Evolutionary conservation across 1,139 yeast genomes (phyloP).

Genomic region (Sugiyamaella xylanicola): DNA sequence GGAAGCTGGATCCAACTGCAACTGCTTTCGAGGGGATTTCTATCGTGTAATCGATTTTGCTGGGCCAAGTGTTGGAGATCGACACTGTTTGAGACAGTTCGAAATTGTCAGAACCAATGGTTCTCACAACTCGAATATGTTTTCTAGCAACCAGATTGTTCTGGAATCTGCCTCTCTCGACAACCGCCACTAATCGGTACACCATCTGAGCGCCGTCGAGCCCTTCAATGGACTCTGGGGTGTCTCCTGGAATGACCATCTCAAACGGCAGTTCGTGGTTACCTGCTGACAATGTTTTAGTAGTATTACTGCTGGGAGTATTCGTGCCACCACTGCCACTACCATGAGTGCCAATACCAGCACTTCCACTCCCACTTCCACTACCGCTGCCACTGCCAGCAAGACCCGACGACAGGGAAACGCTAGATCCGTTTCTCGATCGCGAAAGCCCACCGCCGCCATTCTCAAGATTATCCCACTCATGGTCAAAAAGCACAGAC

Average conservation of each 20-base stretch:
- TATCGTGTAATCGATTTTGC: constrained; percentile 85
- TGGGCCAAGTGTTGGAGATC: constrained; percentile 96
- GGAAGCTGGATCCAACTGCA: constrained; percentile 81
- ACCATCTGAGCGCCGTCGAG: constrained; percentile 80
- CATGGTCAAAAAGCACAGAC: constrained; percentile 68
- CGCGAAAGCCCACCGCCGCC: constrained; percentile 24
- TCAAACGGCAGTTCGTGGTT: constrained; percentile 91
- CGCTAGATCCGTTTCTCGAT: constrained; percentile 31
- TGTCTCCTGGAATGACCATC: constrained; percentile 78
- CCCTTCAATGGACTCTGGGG: constrained; percentile 90
- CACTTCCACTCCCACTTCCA: not conserved
- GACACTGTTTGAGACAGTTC: constrained; percentile 92
- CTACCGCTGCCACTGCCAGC: not conserved
- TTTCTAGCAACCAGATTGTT: constrained; percentile 66
- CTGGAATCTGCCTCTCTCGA: constrained; percentile 82
- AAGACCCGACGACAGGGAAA: constrained; percentile 32
- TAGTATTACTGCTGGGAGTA: constrained; percentile 11
- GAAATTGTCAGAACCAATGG: constrained; percentile 82
- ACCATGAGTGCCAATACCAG: constrained; percentile 9
- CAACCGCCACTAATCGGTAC: constrained; percentile 74
- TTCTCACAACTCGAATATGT: constrained; percentile 81
- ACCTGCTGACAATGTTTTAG: constrained; percentile 56
- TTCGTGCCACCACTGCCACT: constrained; percentile 6
- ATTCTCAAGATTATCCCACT: constrained; percentile 71
- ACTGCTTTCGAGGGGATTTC: constrained; percentile 87